A percentile compares a stretch with the other conserved stretches of the same genome.
phyloP scores from a whole-genome alignment of 352 stramenopile species.

The Pythium sp. region DNA sequence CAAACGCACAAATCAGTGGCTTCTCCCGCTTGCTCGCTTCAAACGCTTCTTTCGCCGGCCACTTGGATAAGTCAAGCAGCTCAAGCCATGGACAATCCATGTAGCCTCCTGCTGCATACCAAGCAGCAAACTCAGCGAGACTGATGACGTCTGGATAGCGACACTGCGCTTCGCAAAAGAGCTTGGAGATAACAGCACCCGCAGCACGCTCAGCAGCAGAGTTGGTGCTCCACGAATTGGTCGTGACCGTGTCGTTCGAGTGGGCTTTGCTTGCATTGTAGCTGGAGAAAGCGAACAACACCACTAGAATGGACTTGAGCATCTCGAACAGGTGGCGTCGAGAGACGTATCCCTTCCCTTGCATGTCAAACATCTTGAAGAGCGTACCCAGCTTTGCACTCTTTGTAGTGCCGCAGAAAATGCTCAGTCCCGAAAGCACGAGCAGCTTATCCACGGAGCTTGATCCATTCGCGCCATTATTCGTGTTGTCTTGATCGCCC shows the following conservation, averaged over 20 bases:
- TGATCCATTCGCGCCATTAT: constrained; percentile 21
- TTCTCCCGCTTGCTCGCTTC: constrained; percentile 86
- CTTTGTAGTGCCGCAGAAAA: constrained; percentile 95
- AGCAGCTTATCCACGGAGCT: constrained; percentile 77
- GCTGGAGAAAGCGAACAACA: constrained; percentile 84
- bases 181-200: constrained; percentile 89
- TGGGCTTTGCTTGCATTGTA: constrained; percentile 62
- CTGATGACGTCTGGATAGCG: constrained; percentile 78
- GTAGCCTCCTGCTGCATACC: constrained; percentile 94
- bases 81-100: constrained; percentile 96
- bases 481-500: constrained; percentile 23
- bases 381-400: constrained; percentile 91
- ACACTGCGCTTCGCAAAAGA: constrained; percentile 72
- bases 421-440: constrained; percentile 81
- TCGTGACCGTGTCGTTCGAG: constrained; percentile 54
- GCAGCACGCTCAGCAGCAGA: constrained; percentile 83
- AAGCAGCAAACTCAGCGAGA: constrained; percentile 95
- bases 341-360: constrained; percentile 59
- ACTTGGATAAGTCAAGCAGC: constrained; percentile 95
- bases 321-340: constrained; percentile 79
- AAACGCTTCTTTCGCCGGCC: constrained; percentile 87
- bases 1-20: constrained; percentile 81
- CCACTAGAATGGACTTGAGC: constrained; percentile 75
- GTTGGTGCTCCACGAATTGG: constrained; percentile 71
- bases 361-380: constrained; percentile 79